These are phyloP conservation scores for Mycosarcoma mackinlayi DNA, from an alignment of 1,284 basidiomycete species.

Conservation along the genomic window DNA sequence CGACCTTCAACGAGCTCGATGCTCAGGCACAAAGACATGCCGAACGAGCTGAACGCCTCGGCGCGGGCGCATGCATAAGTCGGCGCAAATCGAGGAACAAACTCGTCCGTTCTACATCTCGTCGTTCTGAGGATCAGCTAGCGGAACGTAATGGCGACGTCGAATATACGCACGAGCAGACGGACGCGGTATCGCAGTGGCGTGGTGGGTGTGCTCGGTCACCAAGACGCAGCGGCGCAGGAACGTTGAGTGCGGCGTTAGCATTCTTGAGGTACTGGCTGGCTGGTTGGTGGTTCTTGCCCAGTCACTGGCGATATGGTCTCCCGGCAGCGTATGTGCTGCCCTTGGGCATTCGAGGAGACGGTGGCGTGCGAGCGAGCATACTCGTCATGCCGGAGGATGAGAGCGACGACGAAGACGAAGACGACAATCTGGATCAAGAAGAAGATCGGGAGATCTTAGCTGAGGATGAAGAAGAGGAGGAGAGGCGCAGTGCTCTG, in stretches of 20 bases:
- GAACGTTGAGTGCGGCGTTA: conserved; percentile 36
- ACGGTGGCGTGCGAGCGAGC: conserved; percentile 57
- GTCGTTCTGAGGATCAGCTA: conserved; percentile 20
- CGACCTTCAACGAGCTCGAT: conserved; percentile 54
- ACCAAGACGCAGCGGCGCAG: conserved; percentile 19
- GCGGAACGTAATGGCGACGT: conserved; percentile 3
- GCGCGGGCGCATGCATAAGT: conserved; percentile 22
- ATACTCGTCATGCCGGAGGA: conserved; percentile 52
- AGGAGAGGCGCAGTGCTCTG: conserved; percentile 14
- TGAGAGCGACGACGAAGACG: conserved; percentile 49
- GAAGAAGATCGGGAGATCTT: conserved; percentile 43
- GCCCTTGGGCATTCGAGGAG: conserved; percentile 56
- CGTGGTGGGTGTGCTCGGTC: conserved; percentile 34
- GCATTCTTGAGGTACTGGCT: conserved; percentile 53
- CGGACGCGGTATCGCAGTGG: conserved; percentile 35
- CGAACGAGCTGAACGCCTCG: conserved; percentile 27
- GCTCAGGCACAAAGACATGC: conserved; percentile 44
- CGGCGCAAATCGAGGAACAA: conserved; percentile 21
- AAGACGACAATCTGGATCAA: conserved; percentile 22
- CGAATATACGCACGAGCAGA: conserved; percentile 13
- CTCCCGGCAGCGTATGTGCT: conserved; percentile 52
- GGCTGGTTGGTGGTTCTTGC: conserved; percentile 52
- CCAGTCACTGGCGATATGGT: conserved; percentile 47
- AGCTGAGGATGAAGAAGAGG: conserved; percentile 35
- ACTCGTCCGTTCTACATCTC: conserved; percentile 5